A percentile compares a stretch with the other conserved stretches of the same genome.
phyloP scores from a whole-genome alignment of 148 eudicot genomes.

The Amaranthus hypochondriacus region DNA sequence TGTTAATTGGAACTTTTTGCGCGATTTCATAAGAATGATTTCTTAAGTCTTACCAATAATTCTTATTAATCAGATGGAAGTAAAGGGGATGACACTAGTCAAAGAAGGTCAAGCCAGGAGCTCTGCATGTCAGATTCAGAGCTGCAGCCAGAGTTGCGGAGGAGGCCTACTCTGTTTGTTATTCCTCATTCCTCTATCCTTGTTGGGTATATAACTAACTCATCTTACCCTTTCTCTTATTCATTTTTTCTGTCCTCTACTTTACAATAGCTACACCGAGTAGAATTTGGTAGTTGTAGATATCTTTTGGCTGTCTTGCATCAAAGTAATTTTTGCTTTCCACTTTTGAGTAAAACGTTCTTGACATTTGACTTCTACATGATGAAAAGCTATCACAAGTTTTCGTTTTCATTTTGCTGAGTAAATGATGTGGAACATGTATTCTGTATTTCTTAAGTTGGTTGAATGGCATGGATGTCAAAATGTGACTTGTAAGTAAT shows the following conservation, averaged over 20 bases:
- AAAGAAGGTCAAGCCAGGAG: constrained; percentile 59
- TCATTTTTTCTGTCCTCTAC: neutral
- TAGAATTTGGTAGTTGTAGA: neutral
- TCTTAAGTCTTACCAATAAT: constrained; percentile 11
- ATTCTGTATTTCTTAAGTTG: constrained; percentile 4
- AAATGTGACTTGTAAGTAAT: neutral
- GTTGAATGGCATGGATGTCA: neutral
- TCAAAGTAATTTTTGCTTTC: too few relatives aligned
- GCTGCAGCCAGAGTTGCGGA: constrained; percentile 52
- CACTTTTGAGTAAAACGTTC: neutral
- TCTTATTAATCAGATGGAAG: constrained; percentile 52
- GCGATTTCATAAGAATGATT: neutral
- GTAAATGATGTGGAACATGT: neutral
- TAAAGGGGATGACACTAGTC: constrained; percentile 61
- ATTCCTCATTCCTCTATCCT: constrained; percentile 80
- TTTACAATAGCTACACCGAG: neutral
- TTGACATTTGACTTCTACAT: neutral
- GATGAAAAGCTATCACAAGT: neutral
- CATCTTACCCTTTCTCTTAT: neutral
- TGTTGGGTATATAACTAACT: constrained; percentile 67
- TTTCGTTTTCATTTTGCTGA: constrained; percentile 4
- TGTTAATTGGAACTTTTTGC: neutral
- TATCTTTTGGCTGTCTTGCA: too few relatives aligned
- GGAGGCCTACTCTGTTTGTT: constrained; percentile 60
- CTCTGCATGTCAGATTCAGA: constrained; percentile 51